Base-by-base conservation (phyloP, 1,284 basidiomycete genomes). In the Rhodotorula sp. region DNA sequence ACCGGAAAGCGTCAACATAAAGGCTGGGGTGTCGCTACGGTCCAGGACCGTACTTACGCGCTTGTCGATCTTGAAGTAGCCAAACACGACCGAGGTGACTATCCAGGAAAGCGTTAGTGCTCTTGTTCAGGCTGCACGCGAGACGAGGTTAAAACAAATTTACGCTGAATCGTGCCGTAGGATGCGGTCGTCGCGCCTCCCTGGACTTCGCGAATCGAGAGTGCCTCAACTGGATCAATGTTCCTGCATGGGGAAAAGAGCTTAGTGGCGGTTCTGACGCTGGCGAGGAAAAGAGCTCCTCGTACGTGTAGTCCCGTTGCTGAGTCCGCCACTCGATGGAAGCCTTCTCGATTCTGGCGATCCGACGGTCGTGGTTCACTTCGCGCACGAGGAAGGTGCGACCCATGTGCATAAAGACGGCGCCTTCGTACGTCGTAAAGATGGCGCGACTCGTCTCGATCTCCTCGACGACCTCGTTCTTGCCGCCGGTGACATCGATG, bases 311-410 rank as follows among this genome's bases (percentile, higher is more conserved):
- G 64, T 78, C 77, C 2, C 78, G 65, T 60, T 76, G 90, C 49
- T 87, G 87, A 19, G 92, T 95, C 65, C 87, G 87, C 87, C 90
- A 95, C 76, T 90, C 91, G 70, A 94, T 89, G 72, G 93, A 88
- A 15, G 89, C 85, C 66, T 86, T 85, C 8, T 88, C 80, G 45
- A 93, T 85, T 77, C 85, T 87, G 1, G 90, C 93, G 64, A 88
- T 83, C 78, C 87, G 90, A 12, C 85, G 82, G 77, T 94, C 92
- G 78, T 95, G 93, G 72, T 85, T 89, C 66, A 95, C 85, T 80
- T 93, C 90, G 78, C 87, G 86, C 66, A 93, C 81, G 61, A 83
- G 84, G 79, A 87, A 93, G 0, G 89, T 87, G 70, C 87, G 76
- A 5, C 91, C 91, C 82, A 92, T 90, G 78, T 93, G 91, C 79